Percentiles rank a stretch among this genome's conserved stretches.
Conservation (phyloP, 2,329 filamentous ascomycete genomes). For the Saccharata proteae region DNA sequence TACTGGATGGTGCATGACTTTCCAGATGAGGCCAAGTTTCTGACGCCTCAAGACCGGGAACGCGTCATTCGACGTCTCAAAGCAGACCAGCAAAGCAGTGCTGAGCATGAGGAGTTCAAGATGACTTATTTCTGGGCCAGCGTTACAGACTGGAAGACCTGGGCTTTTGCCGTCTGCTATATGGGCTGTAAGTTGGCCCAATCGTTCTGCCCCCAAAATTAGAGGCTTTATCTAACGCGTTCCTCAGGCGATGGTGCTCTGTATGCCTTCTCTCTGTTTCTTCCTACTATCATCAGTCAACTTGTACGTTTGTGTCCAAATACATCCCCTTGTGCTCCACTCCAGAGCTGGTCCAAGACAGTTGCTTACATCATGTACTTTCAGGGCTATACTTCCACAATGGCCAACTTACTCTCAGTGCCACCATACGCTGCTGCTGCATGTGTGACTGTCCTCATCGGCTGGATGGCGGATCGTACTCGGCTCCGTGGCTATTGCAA, state of each 20-base stretch:
- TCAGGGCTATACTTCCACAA: conserved; percentile 44
- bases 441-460: conserved; percentile 54
- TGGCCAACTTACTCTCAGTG: conserved; percentile 59
- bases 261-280: conserved; percentile 65
- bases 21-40: conserved; percentile 62
- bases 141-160: conserved; percentile 77
- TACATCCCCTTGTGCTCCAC: no score
- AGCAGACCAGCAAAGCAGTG: conserved; percentile 61
- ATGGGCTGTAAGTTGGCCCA: no score
- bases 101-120: conserved; percentile 63
- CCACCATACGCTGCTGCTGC: conserved; percentile 65
- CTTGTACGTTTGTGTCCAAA: no score
- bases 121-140: conserved; percentile 60
- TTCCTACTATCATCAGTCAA: conserved; percentile 64
- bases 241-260: conserved; percentile 57
- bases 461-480: conserved; percentile 66
- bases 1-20: conserved; percentile 79
- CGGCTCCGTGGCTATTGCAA: conserved; percentile 68
- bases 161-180: conserved; percentile 60
- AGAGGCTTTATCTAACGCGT: no score
- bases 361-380: no score
- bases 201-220: no score
- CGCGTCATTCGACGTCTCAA: conserved; percentile 61
- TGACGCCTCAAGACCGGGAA: conserved; percentile 55
- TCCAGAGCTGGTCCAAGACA: no score